Evolutionary conservation across 345 rosid species (phyloP).

Genomic region (Camelina sativa): DNA sequence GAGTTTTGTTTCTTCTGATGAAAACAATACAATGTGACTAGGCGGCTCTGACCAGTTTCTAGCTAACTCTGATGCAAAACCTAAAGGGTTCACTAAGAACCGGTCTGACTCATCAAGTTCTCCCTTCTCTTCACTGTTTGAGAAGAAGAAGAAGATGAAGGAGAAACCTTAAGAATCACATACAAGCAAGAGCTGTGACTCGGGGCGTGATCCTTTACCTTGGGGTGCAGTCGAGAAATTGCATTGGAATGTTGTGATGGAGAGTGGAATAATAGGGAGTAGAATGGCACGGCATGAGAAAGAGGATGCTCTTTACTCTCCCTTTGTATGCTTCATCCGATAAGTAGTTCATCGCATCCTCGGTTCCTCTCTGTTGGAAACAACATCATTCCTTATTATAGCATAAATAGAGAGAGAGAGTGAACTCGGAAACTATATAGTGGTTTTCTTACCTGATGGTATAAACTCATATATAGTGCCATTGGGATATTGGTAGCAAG

Average conservation of each 20-base stretch:
- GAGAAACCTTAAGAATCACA: slow-evolving; percentile 20
- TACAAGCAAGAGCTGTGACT: slow-evolving; percentile 26
- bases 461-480: slow-evolving; percentile 83
- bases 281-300: slow-evolving; percentile 95
- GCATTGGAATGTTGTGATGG: slow-evolving; percentile 73
- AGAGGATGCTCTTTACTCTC: slow-evolving; percentile 68
- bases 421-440: neutral
- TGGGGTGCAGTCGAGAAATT: slow-evolving; percentile 84
- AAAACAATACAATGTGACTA: slow-evolving; percentile 78
- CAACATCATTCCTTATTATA: slow-evolving; percentile 31
- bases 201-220: slow-evolving; percentile 50
- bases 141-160: slow-evolving; percentile 6
- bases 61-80: slow-evolving; percentile 60
- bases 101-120: slow-evolving; percentile 71
- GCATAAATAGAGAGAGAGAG: neutral
- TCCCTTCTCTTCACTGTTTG: slow-evolving; percentile 67
- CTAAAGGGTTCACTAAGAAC: slow-evolving; percentile 74
- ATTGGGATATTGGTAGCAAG: slow-evolving; percentile 82
- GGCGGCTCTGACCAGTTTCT: slow-evolving; percentile 63
- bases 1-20: slow-evolving; percentile 66
- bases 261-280: slow-evolving; percentile 89
- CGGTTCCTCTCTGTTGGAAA: slow-evolving; percentile 81
- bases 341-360: slow-evolving; percentile 87
- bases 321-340: slow-evolving; percentile 70
- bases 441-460: slow-evolving; percentile 72